Evolutionary conservation across 225 moss, liverwort and hornwort genomes (phyloP), one percentile per base, ranked within the genome.

Genomic region (Asterella californica): DNA sequence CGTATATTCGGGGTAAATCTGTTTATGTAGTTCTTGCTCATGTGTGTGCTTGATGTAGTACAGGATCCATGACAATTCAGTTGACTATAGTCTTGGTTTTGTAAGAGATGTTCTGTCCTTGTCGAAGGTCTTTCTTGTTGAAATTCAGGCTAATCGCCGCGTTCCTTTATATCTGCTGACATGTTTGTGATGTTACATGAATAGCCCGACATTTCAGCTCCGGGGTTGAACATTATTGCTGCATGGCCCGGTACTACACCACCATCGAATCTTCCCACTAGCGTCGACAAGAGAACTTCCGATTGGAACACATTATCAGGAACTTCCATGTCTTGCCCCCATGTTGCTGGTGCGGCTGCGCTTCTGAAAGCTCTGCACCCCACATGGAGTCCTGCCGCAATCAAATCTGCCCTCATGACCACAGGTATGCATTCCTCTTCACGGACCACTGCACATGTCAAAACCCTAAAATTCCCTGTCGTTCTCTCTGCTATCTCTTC

Each of bases 301-400:
- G 68, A 79, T 18, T 85, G 72, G 78, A 79, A 74, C 78, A 67
- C 68, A 49, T n/a, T 81, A 17, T 85, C 81, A 1, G 84, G 84
- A 68, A 85, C 78, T 6, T 85, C 81, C 50, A 85, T 85, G 84
- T 65, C 78, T 37, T 81, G 81, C 46, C 81, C 84, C 10, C 84
- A 85, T 37, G 81, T 81, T 11, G 78, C 84, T 7, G 81, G 73
- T 29, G 53, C 65, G 6, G 78, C 78, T n/a, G 81, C 84, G 0
- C 72, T 78, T 19, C 76, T 85, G 2, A 81, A 82, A 79, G 77
- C 78, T 34, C 29, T 78, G n/a, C 64, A 85, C 45, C 84, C 84
- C 17, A 48, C 78, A 2, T 81, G 84, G 84, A 81, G 81, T 25
- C 84, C 84, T 45, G 76, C 84, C 22, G 84, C 84, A 21, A 84